Evolutionary conservation across 2,329 filamentous ascomycete species (phyloP).

Genomic region (Exophiala xenobiotica): DNA sequence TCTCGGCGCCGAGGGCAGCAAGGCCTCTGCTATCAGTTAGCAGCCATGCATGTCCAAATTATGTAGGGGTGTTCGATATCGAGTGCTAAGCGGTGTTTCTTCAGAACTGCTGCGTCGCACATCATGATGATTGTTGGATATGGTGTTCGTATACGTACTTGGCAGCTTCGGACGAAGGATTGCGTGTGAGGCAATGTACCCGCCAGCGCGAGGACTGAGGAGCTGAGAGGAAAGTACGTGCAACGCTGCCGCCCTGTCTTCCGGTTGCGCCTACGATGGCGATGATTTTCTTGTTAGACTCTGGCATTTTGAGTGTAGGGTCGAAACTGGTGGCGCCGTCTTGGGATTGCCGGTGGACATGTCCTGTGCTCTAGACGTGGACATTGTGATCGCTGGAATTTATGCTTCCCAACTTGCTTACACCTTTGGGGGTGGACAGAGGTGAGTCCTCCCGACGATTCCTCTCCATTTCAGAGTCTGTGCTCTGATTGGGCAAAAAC

Average conservation of each 20-base stretch:
- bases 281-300: constrained; percentile 10
- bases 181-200: constrained; percentile 16
- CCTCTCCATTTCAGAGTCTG: neutral
- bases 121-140: too few relatives aligned
- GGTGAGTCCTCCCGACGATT: constrained; percentile 3
- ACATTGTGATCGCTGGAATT: neutral
- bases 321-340: neutral
- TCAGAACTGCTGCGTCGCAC: too few relatives aligned
- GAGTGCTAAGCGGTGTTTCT: neutral
- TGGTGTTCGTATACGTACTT: constrained; percentile 11
- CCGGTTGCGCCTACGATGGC: constrained; percentile 15
- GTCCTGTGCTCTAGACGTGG: neutral
- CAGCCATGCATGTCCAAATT: neutral
- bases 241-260: constrained; percentile 11
- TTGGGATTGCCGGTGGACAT: neutral
- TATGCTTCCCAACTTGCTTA: constrained; percentile 4
- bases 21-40: constrained; percentile 4
- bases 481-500: constrained; percentile 11
- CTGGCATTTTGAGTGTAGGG: neutral
- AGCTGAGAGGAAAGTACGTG: constrained; percentile 11
- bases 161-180: constrained; percentile 14
- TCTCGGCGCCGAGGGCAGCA: constrained; percentile 10
- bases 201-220: constrained; percentile 9
- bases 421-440: neutral
- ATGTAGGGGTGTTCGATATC: neutral